phyloP scores from a whole-genome alignment of 2,329 filamentous ascomycete genomes.

The Mycocentrospora acerina region DNA sequence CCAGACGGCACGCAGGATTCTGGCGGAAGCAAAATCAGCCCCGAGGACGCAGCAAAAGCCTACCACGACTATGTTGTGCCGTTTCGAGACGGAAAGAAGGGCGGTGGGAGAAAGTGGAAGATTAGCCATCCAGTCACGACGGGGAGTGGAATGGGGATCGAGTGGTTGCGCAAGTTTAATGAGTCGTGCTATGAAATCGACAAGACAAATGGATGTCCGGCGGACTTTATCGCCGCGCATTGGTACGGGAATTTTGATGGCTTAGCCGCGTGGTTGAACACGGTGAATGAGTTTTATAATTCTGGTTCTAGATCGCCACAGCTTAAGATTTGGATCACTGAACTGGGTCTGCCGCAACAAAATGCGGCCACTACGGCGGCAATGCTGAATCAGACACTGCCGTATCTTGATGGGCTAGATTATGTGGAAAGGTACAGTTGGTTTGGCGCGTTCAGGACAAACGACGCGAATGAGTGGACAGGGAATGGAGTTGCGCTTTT shows the following conservation, averaged over 20 bases:
- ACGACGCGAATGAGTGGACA: slow-evolving; percentile 40
- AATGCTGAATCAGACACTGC: slow-evolving; percentile 69
- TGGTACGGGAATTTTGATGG: slow-evolving; percentile 68
- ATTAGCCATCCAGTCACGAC: slow-evolving; percentile 71
- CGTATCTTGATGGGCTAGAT: slow-evolving; percentile 66
- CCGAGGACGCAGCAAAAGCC: slow-evolving; percentile 63
- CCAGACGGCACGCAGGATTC: slow-evolving; percentile 62
- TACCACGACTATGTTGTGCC: slow-evolving; percentile 75
- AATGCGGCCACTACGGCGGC: slow-evolving; percentile 59
- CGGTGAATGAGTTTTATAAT: slow-evolving; percentile 55
- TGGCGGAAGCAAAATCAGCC: slow-evolving; percentile 66
- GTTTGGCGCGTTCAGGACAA: slow-evolving; percentile 37
- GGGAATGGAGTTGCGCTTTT: slow-evolving; percentile 39
- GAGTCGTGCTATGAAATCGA: slow-evolving; percentile 53
- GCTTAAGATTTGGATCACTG: slow-evolving; percentile 70
- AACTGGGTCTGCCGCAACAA: slow-evolving; percentile 65
- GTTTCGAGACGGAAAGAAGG: slow-evolving; percentile 55
- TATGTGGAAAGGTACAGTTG: slow-evolving; percentile 44
- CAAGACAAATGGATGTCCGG: slow-evolving; percentile 45
- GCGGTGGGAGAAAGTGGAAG: slow-evolving; percentile 53
- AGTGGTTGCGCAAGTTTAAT: slow-evolving; percentile 70
- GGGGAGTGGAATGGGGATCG: slow-evolving; percentile 60
- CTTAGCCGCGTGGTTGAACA: slow-evolving; percentile 65
- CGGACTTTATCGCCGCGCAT: slow-evolving; percentile 55
- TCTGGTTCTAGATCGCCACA: slow-evolving; percentile 48